phyloP scores from a whole-genome alignment of 768 basidiomycete genomes.

The Russula griseocarnosa region DNA sequence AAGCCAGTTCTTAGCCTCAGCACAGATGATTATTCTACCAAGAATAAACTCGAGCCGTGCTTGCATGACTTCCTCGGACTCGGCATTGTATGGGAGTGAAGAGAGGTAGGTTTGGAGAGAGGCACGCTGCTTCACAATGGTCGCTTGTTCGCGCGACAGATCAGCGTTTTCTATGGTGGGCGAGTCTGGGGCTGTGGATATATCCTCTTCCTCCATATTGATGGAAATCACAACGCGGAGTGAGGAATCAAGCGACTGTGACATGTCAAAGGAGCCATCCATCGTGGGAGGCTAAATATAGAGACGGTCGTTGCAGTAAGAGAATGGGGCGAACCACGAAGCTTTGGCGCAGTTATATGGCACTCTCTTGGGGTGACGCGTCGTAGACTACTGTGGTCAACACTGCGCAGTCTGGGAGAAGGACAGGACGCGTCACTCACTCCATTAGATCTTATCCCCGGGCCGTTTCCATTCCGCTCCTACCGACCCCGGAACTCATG shows the following conservation, averaged over 20 bases:
- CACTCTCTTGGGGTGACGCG: conserved; percentile 24
- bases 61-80: conserved; percentile 69
- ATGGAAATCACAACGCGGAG: conserved; percentile 35
- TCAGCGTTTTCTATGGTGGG: conserved; percentile 36
- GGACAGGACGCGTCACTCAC: conserved; percentile 20
- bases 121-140: conserved; percentile 54
- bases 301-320: conserved; percentile 20
- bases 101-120: conserved; percentile 63
- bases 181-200: conserved; percentile 40
- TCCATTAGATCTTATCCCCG: conserved; percentile 1
- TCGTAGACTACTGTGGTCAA: conserved; percentile 4
- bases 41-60: conserved; percentile 64
- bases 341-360: conserved; percentile 20
- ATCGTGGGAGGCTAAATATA: conserved; percentile 21
- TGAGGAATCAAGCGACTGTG: conserved; percentile 15
- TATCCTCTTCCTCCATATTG: conserved; percentile 50
- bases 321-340: conserved; percentile 26
- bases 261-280: conserved; percentile 18
- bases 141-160: conserved; percentile 32
- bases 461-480: neutral
- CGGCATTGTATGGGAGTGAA: conserved; percentile 69
- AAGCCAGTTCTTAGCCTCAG: conserved; percentile 72
- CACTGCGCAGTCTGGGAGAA: too few species aligned
- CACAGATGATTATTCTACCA: conserved; percentile 62
- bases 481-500: neutral